Conservation (phyloP, 352 stramenopile genomes). For the Albugo laibachii region DNA sequence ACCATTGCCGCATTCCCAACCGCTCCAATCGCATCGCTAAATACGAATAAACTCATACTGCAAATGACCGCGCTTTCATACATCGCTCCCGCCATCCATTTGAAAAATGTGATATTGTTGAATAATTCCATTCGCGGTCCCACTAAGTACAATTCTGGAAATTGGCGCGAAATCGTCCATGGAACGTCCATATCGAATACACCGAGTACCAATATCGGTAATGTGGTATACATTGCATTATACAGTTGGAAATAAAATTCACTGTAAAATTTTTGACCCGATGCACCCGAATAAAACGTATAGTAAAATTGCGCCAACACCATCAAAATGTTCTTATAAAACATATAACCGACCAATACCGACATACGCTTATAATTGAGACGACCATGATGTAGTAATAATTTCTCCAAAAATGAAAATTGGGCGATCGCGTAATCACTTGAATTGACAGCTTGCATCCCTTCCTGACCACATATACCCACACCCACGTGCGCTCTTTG, state of each 20-base stretch:
- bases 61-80: slow-evolving; percentile 51
- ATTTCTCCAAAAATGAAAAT: slow-evolving; percentile 86
- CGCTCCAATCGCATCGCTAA: slow-evolving; percentile 43
- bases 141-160: slow-evolving; percentile 11
- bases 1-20: slow-evolving; percentile 76
- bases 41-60: slow-evolving; percentile 41
- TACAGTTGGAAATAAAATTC: slow-evolving; percentile 42
- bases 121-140: slow-evolving; percentile 11
- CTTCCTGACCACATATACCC: slow-evolving; percentile 94
- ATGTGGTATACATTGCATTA: slow-evolving; percentile 25
- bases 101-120: slow-evolving; percentile 9
- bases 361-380: slow-evolving; percentile 93
- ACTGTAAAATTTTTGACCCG: slow-evolving; percentile 14
- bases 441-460: slow-evolving; percentile 92
- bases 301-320: slow-evolving; percentile 84
- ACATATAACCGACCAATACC: slow-evolving; percentile 91
- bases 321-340: slow-evolving; percentile 97
- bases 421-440: slow-evolving; percentile 88
- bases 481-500: slow-evolving; percentile 94
- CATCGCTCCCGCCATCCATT: slow-evolving; percentile 67
- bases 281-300: slow-evolving; percentile 87
- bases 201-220: slow-evolving; percentile 34
- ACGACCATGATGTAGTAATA: slow-evolving; percentile 91
- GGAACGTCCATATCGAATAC: slow-evolving; percentile 14
- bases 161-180: slow-evolving; percentile 8